Evolutionary conservation across 306 rosid genomes (phyloP), one percentile per base, ranked within the genome.

Genomic region (Quercus ilex): DNA sequence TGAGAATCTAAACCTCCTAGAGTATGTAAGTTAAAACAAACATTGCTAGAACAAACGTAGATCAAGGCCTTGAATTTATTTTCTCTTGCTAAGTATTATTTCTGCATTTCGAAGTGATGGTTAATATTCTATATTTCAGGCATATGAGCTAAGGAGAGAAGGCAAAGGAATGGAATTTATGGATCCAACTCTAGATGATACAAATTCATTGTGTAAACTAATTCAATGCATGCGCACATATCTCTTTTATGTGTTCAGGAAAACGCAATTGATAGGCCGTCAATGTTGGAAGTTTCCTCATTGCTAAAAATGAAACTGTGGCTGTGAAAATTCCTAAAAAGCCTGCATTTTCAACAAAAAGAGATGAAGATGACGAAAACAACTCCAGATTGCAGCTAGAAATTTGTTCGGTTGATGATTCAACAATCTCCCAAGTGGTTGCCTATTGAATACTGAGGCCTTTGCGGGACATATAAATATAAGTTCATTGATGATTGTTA

Each of bases 201-300:
- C 88, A 19, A 51, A 77, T 19, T 87, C 79, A 1, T 52, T 71
- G 33, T 87, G 85, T 59, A 87, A 87, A 79, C 76, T 87, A 51
- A 65, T 68, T 79, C 90, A 84, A 83, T 92, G 95, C 93, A 78
- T 89, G 84, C 38, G 38, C 87, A 86, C 17, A 83, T 87, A 43
- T 92, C 88, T 43, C 81, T 93, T 8, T 68, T 88, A 14, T 91
- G 96, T 17, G 96, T 88, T 68, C 91, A 89, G 84, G 92, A 88
- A 53, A 80, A 86, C 65, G 76, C 91, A 3, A 84, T 74, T 1
- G 87, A 88, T 46, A 86, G 94, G 79, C 88, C 94, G 59, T 69
- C 94, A 5, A 90, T 90, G 89, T 38, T 86, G 74, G 87, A 88
- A 76, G 87, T 90, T n/a, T 83, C 77, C 76, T 88, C 90, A 15